A percentile compares a stretch with the other conserved stretches of the same genome.
Conservation (phyloP, 2,329 filamentous ascomycete species). For the Clonostachys rosea region DNA sequence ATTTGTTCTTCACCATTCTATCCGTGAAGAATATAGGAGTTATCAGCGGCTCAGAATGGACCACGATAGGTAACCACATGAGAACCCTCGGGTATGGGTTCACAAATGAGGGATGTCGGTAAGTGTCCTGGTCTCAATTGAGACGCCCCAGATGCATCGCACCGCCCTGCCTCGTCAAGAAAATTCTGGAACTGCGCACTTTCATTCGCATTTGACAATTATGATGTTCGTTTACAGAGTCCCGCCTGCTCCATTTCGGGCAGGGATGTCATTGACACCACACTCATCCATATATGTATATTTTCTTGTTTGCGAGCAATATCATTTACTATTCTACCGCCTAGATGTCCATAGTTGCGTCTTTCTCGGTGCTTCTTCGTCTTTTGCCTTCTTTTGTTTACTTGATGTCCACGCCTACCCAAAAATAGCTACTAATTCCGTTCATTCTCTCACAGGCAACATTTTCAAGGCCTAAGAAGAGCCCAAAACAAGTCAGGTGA, state of each 20-base stretch:
- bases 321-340: neutral
- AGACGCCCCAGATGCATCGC: slow-evolving; percentile 2
- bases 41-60: slow-evolving; percentile 60
- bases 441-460: slow-evolving; percentile 36
- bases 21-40: slow-evolving; percentile 59
- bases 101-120: slow-evolving; percentile 62
- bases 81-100: slow-evolving; percentile 55
- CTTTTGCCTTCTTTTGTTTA: neutral
- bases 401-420: neutral
- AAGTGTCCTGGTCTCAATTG: slow-evolving; percentile 21
- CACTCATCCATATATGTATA: neutral
- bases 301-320: neutral
- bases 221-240: neutral
- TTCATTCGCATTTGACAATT: neutral
- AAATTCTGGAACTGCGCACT: too few species aligned
- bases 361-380: neutral
- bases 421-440: neutral
- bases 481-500: slow-evolving; percentile 48
- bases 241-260: slow-evolving; percentile 1
- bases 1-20: slow-evolving; percentile 59
- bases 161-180: too few species aligned
- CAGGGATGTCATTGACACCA: neutral
- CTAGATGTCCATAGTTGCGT: too few species aligned
- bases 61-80: slow-evolving; percentile 57
- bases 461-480: slow-evolving; percentile 54